Percentiles rank a stretch among this genome's conserved stretches.
phyloP scores from a whole-genome alignment of 305 asterid species.

The Fraxinus albicans region DNA sequence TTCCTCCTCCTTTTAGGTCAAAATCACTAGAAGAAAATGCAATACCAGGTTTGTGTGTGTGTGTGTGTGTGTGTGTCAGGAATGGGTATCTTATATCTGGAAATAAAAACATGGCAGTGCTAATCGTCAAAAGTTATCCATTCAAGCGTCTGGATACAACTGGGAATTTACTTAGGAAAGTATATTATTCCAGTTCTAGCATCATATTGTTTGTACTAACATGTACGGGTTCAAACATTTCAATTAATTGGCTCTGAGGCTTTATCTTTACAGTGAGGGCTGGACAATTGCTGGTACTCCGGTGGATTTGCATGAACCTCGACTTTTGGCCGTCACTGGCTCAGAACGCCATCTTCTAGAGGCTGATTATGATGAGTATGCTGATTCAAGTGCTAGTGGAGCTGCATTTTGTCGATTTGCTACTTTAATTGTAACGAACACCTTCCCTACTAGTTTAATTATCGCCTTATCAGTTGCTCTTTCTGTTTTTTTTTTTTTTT shows the following conservation, averaged over 20 bases:
- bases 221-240: background rate
- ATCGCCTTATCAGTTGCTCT: background rate
- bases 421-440: constrained; percentile 43
- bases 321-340: constrained; percentile 46
- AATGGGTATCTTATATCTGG: background rate
- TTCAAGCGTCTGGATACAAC: background rate
- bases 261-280: constrained; percentile 30
- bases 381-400: constrained; percentile 49
- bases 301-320: constrained; percentile 44
- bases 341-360: constrained; percentile 48
- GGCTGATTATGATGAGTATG: constrained; percentile 49
- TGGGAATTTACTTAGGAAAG: background rate
- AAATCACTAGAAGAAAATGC: background rate
- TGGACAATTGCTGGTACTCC: constrained; percentile 54
- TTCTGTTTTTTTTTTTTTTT: background rate
- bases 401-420: constrained; percentile 56
- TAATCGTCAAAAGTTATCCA: background rate
- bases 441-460: background rate
- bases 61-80: background rate
- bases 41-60: background rate
- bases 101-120: background rate
- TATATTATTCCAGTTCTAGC: background rate
- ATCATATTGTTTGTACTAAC: background rate
- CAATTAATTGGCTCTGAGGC: background rate
- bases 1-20: background rate